Evolutionary conservation across 1,284 basidiomycete species (phyloP).

Genomic region (Kwoniella shivajii): DNA sequence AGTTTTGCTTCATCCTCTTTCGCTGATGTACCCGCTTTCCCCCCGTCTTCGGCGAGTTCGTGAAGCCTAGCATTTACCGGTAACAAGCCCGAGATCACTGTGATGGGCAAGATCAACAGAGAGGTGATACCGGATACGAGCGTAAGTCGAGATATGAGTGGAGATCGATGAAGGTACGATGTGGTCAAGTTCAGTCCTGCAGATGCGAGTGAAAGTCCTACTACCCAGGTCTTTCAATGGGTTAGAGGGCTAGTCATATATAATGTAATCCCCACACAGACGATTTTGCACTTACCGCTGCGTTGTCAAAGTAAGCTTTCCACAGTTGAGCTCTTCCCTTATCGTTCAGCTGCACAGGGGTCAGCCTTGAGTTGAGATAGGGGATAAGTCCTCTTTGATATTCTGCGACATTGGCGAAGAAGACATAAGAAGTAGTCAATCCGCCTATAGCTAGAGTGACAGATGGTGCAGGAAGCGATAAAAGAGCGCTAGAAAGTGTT

Average conservation of each 20-base stretch:
- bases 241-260: too few relatives aligned
- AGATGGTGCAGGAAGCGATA: conserved; percentile 20
- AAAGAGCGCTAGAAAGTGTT: not conserved
- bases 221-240: conserved; percentile 13
- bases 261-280: too few relatives aligned
- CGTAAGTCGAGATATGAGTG: conserved; percentile 20
- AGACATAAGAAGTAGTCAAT: conserved; percentile 26
- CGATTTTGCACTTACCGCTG: conserved; percentile 18
- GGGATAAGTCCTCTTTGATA: conserved; percentile 29
- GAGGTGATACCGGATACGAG: conserved; percentile 22
- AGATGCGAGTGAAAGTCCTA: conserved; percentile 13
- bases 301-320: conserved; percentile 19
- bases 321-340: conserved; percentile 23
- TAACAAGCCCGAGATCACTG: conserved; percentile 16
- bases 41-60: conserved; percentile 12
- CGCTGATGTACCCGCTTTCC: not conserved
- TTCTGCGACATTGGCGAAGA: conserved; percentile 28
- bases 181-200: conserved; percentile 18
- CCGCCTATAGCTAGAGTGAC: conserved; percentile 26
- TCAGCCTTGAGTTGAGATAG: conserved; percentile 22
- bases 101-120: conserved; percentile 28
- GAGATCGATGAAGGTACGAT: conserved; percentile 20
- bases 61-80: conserved; percentile 25
- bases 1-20: not conserved
- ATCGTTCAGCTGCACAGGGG: not conserved